Evolutionary conservation across 2,329 filamentous ascomycete genomes (phyloP).

Genomic region (Trichophyton simii): DNA sequence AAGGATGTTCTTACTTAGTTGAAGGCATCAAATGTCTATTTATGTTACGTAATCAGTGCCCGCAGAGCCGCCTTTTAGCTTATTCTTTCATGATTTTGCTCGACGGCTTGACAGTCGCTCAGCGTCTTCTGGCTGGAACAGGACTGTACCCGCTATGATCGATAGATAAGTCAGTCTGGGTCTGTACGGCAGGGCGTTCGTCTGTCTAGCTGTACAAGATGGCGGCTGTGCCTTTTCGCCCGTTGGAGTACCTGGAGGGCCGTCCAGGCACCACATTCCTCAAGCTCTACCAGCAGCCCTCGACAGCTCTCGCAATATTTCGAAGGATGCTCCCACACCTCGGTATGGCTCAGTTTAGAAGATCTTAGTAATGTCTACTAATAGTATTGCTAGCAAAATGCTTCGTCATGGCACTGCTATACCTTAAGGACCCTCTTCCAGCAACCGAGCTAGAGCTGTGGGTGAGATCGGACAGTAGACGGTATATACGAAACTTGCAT

Average conservation of each 20-base stretch:
- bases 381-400: conserved; percentile 57
- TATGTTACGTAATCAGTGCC: not conserved
- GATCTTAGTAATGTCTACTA: conserved; percentile 9
- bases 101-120: too few species aligned
- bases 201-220: conserved; percentile 27
- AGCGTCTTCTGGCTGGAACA: not conserved
- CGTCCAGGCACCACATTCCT: conserved; percentile 80
- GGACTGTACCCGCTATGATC: conserved; percentile 9
- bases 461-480: conserved; percentile 57
- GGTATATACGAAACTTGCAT: conserved; percentile 25
- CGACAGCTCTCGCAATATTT: conserved; percentile 89
- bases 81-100: not conserved
- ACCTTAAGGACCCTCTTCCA: conserved; percentile 68
- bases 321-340: conserved; percentile 91
- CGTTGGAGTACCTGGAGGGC: conserved; percentile 84
- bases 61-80: not conserved
- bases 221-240: conserved; percentile 46
- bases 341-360: conserved; percentile 39
- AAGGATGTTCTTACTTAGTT: too few species aligned
- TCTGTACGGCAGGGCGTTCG: conserved; percentile 7
- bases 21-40: not conserved
- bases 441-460: conserved; percentile 73
- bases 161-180: conserved; percentile 7
- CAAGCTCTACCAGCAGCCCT: conserved; percentile 89
- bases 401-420: conserved; percentile 90